phyloP scores from a whole-genome alignment of 352 stramenopile genomes.

The Globisporangium carolinianum region DNA sequence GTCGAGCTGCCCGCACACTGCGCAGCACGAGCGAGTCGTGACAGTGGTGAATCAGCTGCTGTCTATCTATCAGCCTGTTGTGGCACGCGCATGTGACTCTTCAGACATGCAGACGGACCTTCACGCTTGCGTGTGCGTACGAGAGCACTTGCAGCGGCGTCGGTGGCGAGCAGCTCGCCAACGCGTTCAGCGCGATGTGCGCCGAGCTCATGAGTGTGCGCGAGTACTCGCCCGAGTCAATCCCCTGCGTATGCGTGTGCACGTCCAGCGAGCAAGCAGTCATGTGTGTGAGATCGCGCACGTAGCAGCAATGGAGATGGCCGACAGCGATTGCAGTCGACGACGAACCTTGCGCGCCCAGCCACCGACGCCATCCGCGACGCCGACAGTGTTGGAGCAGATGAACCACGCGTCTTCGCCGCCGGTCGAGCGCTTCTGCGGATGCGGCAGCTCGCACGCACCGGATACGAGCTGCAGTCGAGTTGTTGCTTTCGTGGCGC shows the following conservation, averaged over 20 bases:
- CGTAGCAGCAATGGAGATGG: neutral
- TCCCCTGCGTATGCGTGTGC: constrained; percentile 28
- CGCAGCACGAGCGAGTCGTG: neutral
- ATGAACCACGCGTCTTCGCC: constrained; percentile 87
- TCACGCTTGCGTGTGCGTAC: constrained; percentile 55
- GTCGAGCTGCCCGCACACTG: constrained; percentile 80
- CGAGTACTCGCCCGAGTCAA: constrained; percentile 86
- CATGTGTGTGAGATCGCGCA: neutral
- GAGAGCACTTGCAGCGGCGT: constrained; percentile 66
- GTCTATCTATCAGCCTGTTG: too few relatives aligned
- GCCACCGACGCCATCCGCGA: constrained; percentile 82
- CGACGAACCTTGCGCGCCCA: constrained; percentile 71
- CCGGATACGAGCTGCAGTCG: constrained; percentile 48
- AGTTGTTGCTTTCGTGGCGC: neutral
- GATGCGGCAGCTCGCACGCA: constrained; percentile 72
- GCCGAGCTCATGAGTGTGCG: constrained; percentile 70
- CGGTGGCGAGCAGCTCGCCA: constrained; percentile 15
- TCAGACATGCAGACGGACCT: constrained; percentile 18
- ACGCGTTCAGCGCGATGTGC: constrained; percentile 17
- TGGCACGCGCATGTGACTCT: neutral
- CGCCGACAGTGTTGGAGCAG: constrained; percentile 62
- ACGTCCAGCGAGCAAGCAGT: neutral
- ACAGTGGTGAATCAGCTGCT: too few relatives aligned
- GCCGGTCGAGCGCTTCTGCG: constrained; percentile 74
- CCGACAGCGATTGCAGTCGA: too few relatives aligned